These are phyloP conservation scores for Phytophthora fragariaefolia DNA, from an alignment of 352 stramenopile genomes.

Conservation along the genomic window DNA sequence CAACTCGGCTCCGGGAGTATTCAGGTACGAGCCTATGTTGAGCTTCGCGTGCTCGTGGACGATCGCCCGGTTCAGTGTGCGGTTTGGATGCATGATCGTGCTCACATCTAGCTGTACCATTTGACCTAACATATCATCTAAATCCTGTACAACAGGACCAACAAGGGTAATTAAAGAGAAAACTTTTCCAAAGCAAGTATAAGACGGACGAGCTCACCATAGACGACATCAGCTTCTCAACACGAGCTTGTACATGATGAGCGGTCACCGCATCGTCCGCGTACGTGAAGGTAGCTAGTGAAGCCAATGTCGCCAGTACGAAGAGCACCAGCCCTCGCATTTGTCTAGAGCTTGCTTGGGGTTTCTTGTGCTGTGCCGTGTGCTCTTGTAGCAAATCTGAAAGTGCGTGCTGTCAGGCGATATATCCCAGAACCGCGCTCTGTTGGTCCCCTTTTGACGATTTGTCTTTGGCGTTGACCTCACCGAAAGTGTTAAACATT, in stretches of 20 bases:
- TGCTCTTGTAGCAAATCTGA: slow-evolving; percentile 23
- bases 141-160: slow-evolving; percentile 21
- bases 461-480: neutral
- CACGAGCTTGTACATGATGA: slow-evolving; percentile 25
- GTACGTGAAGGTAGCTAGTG: neutral
- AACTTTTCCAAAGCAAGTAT: neutral
- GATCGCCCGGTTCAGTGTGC: slow-evolving; percentile 63
- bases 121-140: slow-evolving; percentile 79
- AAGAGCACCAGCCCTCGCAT: slow-evolving; percentile 21
- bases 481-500: slow-evolving; percentile 33
- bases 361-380: neutral
- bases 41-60: slow-evolving; percentile 76
- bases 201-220: slow-evolving; percentile 28
- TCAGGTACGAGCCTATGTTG: slow-evolving; percentile 92
- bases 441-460: neutral
- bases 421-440: slow-evolving; percentile 16
- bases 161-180: slow-evolving; percentile 2
- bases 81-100: slow-evolving; percentile 71
- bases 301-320: slow-evolving; percentile 5
- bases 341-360: neutral
- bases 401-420: slow-evolving; percentile 24
- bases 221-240: slow-evolving; percentile 36
- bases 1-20: slow-evolving; percentile 56
- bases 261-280: neutral
- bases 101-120: slow-evolving; percentile 93